Evolutionary conservation across 345 rosid species (phyloP).

Genomic region (Dipteronia sinensis): DNA sequence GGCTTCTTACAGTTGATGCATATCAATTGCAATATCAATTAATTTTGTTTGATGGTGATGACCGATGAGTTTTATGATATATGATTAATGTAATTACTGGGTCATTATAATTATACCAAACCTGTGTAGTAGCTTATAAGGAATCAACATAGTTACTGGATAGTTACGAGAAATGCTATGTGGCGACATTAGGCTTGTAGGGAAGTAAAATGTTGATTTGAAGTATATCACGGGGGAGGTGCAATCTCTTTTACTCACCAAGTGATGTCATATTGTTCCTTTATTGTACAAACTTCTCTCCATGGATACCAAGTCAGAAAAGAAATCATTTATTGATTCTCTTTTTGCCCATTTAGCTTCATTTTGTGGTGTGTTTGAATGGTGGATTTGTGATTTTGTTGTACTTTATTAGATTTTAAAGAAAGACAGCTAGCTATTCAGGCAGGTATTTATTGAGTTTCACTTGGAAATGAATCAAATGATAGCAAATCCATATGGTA

Average conservation of each 20-base stretch:
- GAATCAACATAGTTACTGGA: too few species aligned
- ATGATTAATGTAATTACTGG: too few species aligned
- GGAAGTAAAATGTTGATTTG: conserved; percentile 16
- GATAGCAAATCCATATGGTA: neutral
- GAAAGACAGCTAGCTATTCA: neutral
- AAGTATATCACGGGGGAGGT: neutral
- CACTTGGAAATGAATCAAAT: neutral
- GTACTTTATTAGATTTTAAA: neutral
- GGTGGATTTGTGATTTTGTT: neutral
- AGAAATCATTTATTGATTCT: conserved; percentile 1
- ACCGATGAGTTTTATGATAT: too few species aligned
- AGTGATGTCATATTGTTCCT: conserved; percentile 9
- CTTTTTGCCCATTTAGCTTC: conserved; percentile 1
- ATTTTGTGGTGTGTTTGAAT: neutral
- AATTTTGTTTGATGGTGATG: too few species aligned
- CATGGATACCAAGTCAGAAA: conserved; percentile 22
- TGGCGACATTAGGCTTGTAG: too few species aligned
- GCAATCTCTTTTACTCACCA: neutral
- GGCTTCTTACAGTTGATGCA: too few species aligned
- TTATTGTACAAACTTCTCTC: conserved; percentile 6
- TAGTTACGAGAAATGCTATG: too few species aligned
- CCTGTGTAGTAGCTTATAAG: too few species aligned
- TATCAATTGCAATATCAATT: too few species aligned
- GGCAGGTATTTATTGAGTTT: neutral
- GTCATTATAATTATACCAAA: too few species aligned